Evolutionary conservation across 2,329 filamentous ascomycete genomes (phyloP).

Genomic region (Alternaria consortialis): DNA sequence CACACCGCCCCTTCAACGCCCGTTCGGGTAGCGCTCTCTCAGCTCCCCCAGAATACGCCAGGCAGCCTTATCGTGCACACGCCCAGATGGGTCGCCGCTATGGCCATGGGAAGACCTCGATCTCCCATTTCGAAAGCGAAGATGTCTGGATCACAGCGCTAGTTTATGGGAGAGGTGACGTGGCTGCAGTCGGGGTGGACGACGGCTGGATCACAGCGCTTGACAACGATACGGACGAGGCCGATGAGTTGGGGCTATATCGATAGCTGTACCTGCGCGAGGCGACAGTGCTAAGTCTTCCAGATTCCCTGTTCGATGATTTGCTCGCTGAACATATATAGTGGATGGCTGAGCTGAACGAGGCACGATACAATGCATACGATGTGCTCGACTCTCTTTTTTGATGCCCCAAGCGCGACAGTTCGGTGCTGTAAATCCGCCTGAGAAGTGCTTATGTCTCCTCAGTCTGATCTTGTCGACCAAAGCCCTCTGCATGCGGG

Average conservation of each 20-base stretch:
- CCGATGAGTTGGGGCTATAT: neutral
- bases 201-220: neutral
- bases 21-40: neutral
- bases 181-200: neutral
- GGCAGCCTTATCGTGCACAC: conserved; percentile 1
- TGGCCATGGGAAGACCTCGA: neutral
- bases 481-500: neutral
- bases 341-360: conserved; percentile 15
- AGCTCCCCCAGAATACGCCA: conserved; percentile 11
- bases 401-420: neutral
- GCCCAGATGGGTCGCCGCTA: conserved; percentile 1
- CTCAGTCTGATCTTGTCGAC: neutral
- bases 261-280: neutral
- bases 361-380: neutral
- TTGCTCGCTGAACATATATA: conserved; percentile 9
- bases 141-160: conserved; percentile 4
- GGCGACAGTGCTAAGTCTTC: neutral
- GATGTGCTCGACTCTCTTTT: conserved; percentile 1
- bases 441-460: neutral
- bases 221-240: neutral
- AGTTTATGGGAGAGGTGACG: neutral
- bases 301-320: conserved; percentile 8
- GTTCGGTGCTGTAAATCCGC: neutral
- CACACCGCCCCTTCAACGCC: conserved; percentile 14
- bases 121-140: neutral